Conservation (phyloP, 2,329 filamentous ascomycete genomes). For the Aspergillus eucalypticola region DNA sequence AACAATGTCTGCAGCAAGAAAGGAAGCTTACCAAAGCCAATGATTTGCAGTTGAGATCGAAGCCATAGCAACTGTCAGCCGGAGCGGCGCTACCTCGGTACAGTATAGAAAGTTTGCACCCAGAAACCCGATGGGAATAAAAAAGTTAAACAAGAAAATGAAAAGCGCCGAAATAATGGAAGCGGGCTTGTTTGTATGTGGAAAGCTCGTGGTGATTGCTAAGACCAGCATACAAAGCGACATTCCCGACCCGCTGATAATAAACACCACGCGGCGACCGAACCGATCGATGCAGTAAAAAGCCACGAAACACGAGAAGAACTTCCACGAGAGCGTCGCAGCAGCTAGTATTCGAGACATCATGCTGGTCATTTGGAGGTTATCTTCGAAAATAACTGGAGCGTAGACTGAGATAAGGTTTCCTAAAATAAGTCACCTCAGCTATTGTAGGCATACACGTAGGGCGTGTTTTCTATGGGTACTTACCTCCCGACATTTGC, state of each 20-base stretch:
- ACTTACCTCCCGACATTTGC: not conserved
- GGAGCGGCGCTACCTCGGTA: not conserved
- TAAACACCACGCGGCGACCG: not conserved
- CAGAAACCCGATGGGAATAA: not conserved
- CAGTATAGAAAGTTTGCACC: not conserved
- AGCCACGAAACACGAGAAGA: not conserved
- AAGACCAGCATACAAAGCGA: not conserved
- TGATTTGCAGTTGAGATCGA: not conserved
- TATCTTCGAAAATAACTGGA: not conserved
- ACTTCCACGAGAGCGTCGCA: not conserved
- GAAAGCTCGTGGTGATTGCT: not conserved
- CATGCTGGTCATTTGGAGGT: not conserved
- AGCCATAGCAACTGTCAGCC: not conserved
- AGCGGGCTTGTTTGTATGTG: not conserved
- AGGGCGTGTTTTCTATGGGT: not conserved
- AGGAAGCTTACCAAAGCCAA: not conserved
- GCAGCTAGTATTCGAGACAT: not conserved
- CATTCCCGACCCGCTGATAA: not conserved
- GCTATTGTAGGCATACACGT: too few relatives aligned
- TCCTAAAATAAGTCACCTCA: too few relatives aligned
- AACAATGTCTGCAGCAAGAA: too few relatives aligned
- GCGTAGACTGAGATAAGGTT: not conserved
- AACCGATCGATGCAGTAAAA: not conserved
- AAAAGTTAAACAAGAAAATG: not conserved
- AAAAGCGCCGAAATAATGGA: not conserved